Percentiles rank a stretch among this genome's conserved stretches.
Conservation (phyloP, 257 asterid genomes). For the Verbascum thapsus region DNA sequence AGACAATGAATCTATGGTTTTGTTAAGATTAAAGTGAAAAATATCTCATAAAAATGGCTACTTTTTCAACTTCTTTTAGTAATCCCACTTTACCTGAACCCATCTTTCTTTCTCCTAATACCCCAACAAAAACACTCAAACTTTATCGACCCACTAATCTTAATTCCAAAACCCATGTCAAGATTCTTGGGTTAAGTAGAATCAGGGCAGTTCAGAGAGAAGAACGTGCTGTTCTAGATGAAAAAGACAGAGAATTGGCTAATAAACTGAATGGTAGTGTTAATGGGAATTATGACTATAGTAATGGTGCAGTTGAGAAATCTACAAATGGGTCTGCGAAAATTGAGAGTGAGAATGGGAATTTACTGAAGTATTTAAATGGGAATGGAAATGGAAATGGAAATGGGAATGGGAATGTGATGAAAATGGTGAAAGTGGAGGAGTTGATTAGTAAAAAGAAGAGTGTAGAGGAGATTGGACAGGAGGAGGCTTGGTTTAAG, state of each 20-base stretch:
- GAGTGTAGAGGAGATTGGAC: slow-evolving; percentile 81
- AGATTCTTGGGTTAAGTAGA: slow-evolving; percentile 36
- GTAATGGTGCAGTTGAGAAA: slow-evolving; percentile 33
- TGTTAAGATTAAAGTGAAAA: no score
- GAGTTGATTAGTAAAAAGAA: slow-evolving; percentile 43
- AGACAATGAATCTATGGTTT: slow-evolving; percentile 27
- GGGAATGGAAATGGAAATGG: no score
- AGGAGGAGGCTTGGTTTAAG: slow-evolving; percentile 93
- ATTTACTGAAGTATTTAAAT: slow-evolving; percentile 49
- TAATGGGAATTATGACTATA: slow-evolving; percentile 27
- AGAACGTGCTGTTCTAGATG: slow-evolving; percentile 53
- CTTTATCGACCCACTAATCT: slow-evolving; percentile 29
- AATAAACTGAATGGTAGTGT: slow-evolving; percentile 46
- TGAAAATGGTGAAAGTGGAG: slow-evolving; percentile 40
- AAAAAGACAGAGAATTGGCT: slow-evolving; percentile 41
- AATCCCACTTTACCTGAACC: slow-evolving; percentile 38
- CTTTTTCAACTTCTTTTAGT: slow-evolving; percentile 40
- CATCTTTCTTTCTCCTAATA: slow-evolving; percentile 45
- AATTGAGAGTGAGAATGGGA: slow-evolving; percentile 42
- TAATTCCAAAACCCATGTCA: slow-evolving; percentile 25
- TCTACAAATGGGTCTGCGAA: slow-evolving; percentile 36
- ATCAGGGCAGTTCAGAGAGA: slow-evolving; percentile 47
- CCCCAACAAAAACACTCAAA: slow-evolving; percentile 45
- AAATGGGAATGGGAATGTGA: slow-evolving; percentile 44
- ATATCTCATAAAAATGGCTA: slow-evolving; percentile 54